These are phyloP conservation scores for Collybia sordida DNA, from an alignment of 768 basidiomycete genomes.

Conservation along the genomic window DNA sequence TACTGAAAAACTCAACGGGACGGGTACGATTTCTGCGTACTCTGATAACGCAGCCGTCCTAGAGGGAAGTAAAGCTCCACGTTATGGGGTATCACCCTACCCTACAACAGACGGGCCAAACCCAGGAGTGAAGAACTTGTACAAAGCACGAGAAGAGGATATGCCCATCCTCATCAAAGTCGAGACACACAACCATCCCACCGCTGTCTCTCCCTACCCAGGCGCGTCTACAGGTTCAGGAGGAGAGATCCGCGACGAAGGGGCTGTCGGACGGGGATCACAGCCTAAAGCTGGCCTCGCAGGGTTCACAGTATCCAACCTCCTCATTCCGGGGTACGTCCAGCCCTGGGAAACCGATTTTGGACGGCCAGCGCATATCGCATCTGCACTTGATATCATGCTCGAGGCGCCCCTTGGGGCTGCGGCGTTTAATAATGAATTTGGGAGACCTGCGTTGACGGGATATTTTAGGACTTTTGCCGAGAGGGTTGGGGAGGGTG, in stretches of 20 bases:
- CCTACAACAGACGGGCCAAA: constrained; percentile 17
- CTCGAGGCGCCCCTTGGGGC: constrained; percentile 93
- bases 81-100: constrained; percentile 59
- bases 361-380: constrained; percentile 87
- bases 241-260: constrained; percentile 98
- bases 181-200: constrained; percentile 99
- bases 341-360: constrained; percentile 98
- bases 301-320: constrained; percentile 93
- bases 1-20: constrained; percentile 75
- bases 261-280: constrained; percentile 91
- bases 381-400: constrained; percentile 96
- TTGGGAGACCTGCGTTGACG: constrained; percentile 87
- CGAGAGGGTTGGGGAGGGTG: constrained; percentile 58
- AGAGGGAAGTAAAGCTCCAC: constrained; percentile 69
- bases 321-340: constrained; percentile 85
- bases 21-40: constrained; percentile 92
- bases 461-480: constrained; percentile 97
- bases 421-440: constrained; percentile 97
- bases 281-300: constrained; percentile 94
- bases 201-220: constrained; percentile 96
- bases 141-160: constrained; percentile 60
- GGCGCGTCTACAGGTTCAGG: constrained; percentile 99
- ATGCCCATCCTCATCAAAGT: constrained; percentile 95
- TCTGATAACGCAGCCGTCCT: constrained; percentile 98
- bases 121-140: constrained; percentile 36